phyloP scores from a whole-genome alignment of 2,329 filamentous ascomycete species.

The Aspergillus eucalypticola region DNA sequence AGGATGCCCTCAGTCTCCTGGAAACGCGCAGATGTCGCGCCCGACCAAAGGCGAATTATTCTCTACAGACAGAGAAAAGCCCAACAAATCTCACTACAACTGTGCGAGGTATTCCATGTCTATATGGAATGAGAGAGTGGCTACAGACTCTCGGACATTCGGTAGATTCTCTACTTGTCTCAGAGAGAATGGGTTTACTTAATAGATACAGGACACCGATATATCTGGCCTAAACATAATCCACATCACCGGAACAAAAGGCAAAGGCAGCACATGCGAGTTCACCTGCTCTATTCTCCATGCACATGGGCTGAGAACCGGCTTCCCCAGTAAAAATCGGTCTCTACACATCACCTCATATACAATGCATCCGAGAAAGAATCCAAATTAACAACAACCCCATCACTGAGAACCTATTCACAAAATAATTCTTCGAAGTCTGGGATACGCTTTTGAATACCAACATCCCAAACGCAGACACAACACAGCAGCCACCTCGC shows the following conservation, averaged over 20 bases:
- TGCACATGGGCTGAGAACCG: constrained; percentile 29
- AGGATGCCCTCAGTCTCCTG: too few species aligned
- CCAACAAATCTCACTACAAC: neutral
- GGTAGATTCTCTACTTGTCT: constrained; percentile 16
- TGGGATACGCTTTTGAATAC: constrained; percentile 37
- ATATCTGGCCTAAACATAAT: constrained; percentile 65
- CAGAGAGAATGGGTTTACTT: neutral
- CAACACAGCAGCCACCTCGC: constrained; percentile 34
- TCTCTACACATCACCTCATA: constrained; percentile 31
- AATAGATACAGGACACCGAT: constrained; percentile 39
- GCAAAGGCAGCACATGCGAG: constrained; percentile 72
- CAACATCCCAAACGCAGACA: neutral
- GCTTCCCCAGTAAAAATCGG: constrained; percentile 28
- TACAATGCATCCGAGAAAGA: constrained; percentile 36
- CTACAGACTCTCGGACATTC: constrained; percentile 32
- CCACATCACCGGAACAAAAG: constrained; percentile 74
- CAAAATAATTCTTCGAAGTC: constrained; percentile 34
- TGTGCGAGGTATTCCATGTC: constrained; percentile 27
- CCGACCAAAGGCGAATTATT: too few species aligned
- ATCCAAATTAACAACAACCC: constrained; percentile 39
- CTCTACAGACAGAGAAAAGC: too few species aligned
- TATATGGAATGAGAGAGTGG: constrained; percentile 37
- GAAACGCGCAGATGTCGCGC: too few species aligned
- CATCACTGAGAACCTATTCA: constrained; percentile 28
- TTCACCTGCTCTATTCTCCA: constrained; percentile 57